Evolutionary conservation across 202 grass and related monocot genomes (phyloP).

Genomic region (Dendrocalamus latiflorus): DNA sequence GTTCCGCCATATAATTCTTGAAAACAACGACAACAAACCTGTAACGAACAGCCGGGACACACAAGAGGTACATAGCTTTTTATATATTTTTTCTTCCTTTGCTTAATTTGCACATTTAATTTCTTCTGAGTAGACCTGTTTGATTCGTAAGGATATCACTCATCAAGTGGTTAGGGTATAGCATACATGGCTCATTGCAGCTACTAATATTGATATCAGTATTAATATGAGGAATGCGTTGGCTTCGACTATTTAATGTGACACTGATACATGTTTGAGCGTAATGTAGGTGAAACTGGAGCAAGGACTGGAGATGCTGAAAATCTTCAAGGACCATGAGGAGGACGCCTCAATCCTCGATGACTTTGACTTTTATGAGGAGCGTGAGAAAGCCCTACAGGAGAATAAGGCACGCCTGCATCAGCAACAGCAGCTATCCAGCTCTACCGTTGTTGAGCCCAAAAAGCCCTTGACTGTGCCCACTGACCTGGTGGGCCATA

Average conservation of each 20-base stretch:
- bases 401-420: conserved; percentile 67
- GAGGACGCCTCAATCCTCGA: conserved; percentile 71
- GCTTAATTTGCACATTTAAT: conserved; percentile 17
- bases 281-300: conserved; percentile 77
- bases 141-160: background rate
- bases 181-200: background rate
- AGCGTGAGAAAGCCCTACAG: conserved; percentile 79
- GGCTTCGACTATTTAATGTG: background rate
- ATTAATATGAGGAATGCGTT: background rate
- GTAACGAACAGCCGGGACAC: conserved; percentile 97
- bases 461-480: conserved; percentile 41
- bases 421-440: conserved; percentile 44
- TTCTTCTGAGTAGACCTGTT: background rate
- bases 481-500: conserved; percentile 47
- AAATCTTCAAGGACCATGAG: conserved; percentile 77
- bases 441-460: too few species aligned
- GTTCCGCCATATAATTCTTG: conserved; percentile 92
- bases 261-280: background rate
- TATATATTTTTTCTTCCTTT: background rate
- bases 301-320: conserved; percentile 84
- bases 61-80: conserved; percentile 58
- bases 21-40: too few species aligned
- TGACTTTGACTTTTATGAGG: conserved; percentile 88
- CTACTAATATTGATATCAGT: background rate
- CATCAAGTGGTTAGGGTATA: background rate